These are phyloP conservation scores for Termitomyces eurrhizus DNA, from an alignment of 768 basidiomycete genomes.

Conservation along the genomic window DNA sequence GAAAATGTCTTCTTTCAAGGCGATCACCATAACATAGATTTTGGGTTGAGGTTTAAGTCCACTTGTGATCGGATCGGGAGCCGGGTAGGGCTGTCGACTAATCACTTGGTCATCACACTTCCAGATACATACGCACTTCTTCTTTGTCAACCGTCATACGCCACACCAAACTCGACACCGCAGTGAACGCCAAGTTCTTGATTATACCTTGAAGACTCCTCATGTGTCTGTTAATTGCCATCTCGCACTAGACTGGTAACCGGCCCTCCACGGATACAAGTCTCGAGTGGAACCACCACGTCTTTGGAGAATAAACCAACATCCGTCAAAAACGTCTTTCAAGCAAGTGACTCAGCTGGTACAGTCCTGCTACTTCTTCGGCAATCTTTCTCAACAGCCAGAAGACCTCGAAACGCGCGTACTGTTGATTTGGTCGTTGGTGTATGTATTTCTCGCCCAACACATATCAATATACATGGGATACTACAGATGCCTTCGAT, in stretches of 20 bases:
- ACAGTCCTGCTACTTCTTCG: background rate
- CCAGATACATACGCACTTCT: background rate
- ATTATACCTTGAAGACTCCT: background rate
- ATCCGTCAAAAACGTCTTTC: background rate
- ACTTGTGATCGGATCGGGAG: background rate
- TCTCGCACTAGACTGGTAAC: too few relatives aligned
- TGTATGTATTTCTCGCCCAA: background rate
- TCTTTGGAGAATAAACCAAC: background rate
- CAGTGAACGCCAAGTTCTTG: background rate
- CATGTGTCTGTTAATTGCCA: background rate
- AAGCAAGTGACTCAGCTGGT: background rate
- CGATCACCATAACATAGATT: slow-evolving; percentile 1
- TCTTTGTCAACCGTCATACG: background rate
- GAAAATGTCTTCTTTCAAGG: background rate
- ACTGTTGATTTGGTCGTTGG: background rate
- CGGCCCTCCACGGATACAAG: too few relatives aligned
- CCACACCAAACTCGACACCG: background rate
- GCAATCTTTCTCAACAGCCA: background rate
- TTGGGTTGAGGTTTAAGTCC: background rate
- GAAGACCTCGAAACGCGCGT: background rate
- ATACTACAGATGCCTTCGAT: too few relatives aligned
- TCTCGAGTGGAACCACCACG: background rate
- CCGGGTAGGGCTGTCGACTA: too few relatives aligned
- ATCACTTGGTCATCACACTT: background rate
- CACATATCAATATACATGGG: too few relatives aligned